These are phyloP conservation scores for Colletotrichum sp. DNA, from an alignment of 2,329 filamentous ascomycete species.

Conservation along the genomic window DNA sequence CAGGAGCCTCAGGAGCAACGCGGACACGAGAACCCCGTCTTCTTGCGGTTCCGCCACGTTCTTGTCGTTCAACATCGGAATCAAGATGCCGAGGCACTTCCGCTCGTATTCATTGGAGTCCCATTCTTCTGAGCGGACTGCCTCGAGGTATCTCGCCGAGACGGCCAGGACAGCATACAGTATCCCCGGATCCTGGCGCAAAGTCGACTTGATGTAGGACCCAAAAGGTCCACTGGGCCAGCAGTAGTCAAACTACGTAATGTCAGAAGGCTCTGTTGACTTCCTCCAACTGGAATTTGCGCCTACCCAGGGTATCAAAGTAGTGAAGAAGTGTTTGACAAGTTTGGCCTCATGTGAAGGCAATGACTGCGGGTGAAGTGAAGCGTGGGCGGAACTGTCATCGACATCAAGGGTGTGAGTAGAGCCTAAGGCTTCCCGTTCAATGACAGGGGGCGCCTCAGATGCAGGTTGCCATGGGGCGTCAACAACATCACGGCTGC, in stretches of 20 bases:
- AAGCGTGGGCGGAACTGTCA: not conserved
- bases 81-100: not conserved
- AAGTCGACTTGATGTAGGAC: not conserved
- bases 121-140: not conserved
- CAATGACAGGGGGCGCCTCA: not conserved
- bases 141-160: not conserved
- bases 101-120: not conserved
- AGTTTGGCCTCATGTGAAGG: not conserved
- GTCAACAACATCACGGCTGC: not conserved
- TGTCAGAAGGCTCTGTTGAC: not conserved
- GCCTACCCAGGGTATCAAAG: not conserved
- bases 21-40: not conserved
- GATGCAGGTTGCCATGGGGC: not conserved
- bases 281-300: not conserved
- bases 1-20: not conserved
- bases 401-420: not conserved
- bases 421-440: not conserved
- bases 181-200: not conserved
- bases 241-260: not conserved
- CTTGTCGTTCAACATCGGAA: not conserved
- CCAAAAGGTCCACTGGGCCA: not conserved
- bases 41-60: not conserved
- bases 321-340: not conserved
- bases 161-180: not conserved
- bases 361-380: accelerated